Conservation (phyloP, 805 yeast species). For the Candida palmyrensis region DNA sequence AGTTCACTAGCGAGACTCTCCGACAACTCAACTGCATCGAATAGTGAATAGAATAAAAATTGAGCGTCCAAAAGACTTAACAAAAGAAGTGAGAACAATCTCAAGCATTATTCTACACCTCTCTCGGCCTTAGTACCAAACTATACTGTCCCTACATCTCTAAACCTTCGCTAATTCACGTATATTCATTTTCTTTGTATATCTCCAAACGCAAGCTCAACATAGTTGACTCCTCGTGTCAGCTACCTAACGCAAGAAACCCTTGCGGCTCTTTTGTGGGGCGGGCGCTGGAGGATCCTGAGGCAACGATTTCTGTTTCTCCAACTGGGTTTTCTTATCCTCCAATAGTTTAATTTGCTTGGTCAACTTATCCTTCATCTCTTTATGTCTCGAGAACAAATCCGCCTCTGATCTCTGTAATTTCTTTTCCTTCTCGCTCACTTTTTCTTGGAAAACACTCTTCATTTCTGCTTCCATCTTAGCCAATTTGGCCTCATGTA, state of each 20-base stretch:
- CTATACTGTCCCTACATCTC: no score
- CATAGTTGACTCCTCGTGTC: no score
- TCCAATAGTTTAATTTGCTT: conserved; percentile 87
- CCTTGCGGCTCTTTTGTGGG: conserved; percentile 62
- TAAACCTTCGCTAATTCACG: no score
- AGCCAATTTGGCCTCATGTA: conserved; percentile 90
- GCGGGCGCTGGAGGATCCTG: conserved; percentile 48
- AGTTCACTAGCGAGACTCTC: no score
- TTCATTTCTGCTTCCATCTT: conserved; percentile 97
- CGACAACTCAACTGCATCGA: no score
- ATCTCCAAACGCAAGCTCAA: no score
- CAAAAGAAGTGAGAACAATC: no score
- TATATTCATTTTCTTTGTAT: no score
- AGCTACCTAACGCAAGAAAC: conserved; percentile 74
- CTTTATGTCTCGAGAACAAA: conserved; percentile 90
- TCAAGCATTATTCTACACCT: no score
- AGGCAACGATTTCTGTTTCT: conserved; percentile 50
- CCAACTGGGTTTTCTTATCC: conserved; percentile 81
- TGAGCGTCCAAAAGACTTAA: no score
- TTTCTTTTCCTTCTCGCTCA: conserved; percentile 93
- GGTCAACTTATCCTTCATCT: conserved; percentile 90
- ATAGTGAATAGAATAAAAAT: no score
- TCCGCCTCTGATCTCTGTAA: conserved; percentile 96
- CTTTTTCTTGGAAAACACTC: conserved; percentile 93
- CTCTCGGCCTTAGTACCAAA: no score